Conservation (phyloP, 2,329 filamentous ascomycete species). For the Fonsecaea pedrosoi region DNA sequence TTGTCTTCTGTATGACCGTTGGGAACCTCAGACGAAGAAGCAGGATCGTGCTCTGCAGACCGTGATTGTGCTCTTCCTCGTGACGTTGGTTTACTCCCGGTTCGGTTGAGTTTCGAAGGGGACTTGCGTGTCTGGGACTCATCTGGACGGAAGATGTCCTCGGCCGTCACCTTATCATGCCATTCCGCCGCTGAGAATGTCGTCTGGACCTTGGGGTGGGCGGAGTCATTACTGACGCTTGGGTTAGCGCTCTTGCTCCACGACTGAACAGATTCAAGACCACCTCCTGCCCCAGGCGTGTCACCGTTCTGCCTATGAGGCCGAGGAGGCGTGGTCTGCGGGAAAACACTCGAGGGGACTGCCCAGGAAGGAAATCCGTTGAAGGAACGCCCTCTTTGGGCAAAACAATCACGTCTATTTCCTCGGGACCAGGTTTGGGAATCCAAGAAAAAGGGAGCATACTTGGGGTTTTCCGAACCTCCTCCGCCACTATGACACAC, state of each 20-base stretch:
- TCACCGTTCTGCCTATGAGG: constrained; percentile 9
- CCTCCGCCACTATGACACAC: constrained; percentile 19
- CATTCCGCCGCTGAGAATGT: constrained; percentile 53
- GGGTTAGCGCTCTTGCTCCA: constrained; percentile 24
- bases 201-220: constrained; percentile 44
- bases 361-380: constrained; percentile 41
- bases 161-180: constrained; percentile 47
- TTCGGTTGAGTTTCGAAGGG: constrained; percentile 34
- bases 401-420: constrained; percentile 8
- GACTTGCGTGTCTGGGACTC: constrained; percentile 42
- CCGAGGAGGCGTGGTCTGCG: constrained; percentile 30
- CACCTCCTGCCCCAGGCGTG: neutral
- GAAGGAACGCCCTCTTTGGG: constrained; percentile 25
- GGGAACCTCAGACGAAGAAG: constrained; percentile 30
- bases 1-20: constrained; percentile 25
- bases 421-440: constrained; percentile 23
- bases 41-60: constrained; percentile 20
- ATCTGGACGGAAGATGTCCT: constrained; percentile 48
- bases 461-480: constrained; percentile 34
- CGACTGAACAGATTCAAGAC: constrained; percentile 2
- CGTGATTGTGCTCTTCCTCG: constrained; percentile 32
- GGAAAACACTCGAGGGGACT: constrained; percentile 41
- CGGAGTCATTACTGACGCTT: constrained; percentile 34
- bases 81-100: constrained; percentile 30
- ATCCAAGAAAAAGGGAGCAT: constrained; percentile 28